A percentile compares a stretch with the other conserved stretches of the same genome.
These are phyloP conservation scores for Phytophthora europaea DNA, from an alignment of 352 stramenopile species.

Conservation along the genomic window DNA sequence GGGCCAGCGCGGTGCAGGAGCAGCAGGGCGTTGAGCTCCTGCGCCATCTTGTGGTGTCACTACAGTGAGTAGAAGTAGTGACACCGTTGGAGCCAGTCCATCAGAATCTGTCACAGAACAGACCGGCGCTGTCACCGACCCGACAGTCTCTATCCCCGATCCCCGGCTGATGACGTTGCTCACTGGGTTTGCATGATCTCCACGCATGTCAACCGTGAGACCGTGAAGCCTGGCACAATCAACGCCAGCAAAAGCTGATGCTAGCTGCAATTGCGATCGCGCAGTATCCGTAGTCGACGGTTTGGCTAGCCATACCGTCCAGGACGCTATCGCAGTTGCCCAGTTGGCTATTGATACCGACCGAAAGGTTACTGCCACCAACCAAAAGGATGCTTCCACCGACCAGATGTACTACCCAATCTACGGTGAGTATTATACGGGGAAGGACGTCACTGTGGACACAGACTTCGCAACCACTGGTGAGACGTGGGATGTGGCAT, in stretches of 20 bases:
- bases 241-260: too few relatives aligned
- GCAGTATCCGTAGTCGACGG: not conserved
- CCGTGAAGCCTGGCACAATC: too few relatives aligned
- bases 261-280: not conserved
- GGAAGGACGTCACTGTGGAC: not conserved
- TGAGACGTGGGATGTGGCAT: slow-evolving; percentile 5
- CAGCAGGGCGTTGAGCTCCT: not conserved
- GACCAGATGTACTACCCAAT: not conserved
- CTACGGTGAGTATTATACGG: slow-evolving; percentile 1
- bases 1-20: not conserved
- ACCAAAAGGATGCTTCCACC: not conserved
- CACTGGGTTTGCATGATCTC: not conserved
- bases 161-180: not conserved
- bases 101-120: not conserved
- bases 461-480: not conserved
- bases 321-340: not conserved
- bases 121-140: not conserved
- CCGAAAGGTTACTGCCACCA: not conserved
- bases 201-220: not conserved
- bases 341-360: not conserved
- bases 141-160: not conserved
- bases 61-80: not conserved
- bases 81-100: not conserved
- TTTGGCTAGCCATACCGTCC: not conserved
- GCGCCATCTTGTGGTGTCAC: not conserved